phyloP scores from a whole-genome alignment of 805 yeast genomes.

The Candida corydali region DNA sequence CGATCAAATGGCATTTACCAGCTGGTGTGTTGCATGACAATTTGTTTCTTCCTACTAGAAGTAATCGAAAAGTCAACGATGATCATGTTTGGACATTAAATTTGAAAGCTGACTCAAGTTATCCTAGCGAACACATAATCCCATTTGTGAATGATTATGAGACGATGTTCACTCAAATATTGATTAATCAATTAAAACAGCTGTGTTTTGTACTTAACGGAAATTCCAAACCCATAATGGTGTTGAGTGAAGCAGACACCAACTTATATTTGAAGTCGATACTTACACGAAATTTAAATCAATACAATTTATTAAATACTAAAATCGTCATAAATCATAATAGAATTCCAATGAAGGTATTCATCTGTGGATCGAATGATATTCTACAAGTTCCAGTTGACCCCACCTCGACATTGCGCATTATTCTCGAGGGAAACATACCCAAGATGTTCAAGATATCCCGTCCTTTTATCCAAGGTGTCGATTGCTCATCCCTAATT shows the following conservation, averaged over 20 bases:
- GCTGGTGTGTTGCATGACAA: conserved; percentile 64
- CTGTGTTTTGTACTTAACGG: conserved; percentile 73
- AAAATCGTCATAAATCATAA: conserved; percentile 26
- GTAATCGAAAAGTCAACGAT: background rate
- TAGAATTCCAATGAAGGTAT: conserved; percentile 47
- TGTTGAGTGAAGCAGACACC: conserved; percentile 60
- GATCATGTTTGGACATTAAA: conserved; percentile 43
- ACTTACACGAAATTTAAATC: conserved; percentile 24
- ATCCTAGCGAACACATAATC: conserved; percentile 27
- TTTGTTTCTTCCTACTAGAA: conserved; percentile 27
- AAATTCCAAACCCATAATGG: conserved; percentile 77
- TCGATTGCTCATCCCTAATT: conserved; percentile 16
- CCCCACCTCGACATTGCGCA: conserved; percentile 10
- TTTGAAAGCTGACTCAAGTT: conserved; percentile 13
- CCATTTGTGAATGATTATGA: conserved; percentile 26
- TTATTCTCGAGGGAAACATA: conserved; percentile 11
- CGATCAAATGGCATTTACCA: conserved; percentile 76
- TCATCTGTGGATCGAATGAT: conserved; percentile 35
- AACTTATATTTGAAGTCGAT: conserved; percentile 54
- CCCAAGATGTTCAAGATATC: conserved; percentile 12
- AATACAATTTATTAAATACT: conserved; percentile 21
- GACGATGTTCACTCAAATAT: conserved; percentile 41
- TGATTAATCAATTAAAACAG: conserved; percentile 82
- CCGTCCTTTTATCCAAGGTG: conserved; percentile 28
- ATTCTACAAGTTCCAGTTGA: conserved; percentile 27